These are phyloP conservation scores for Tarenaya hassleriana DNA, from an alignment of 345 rosid species.

Conservation along the genomic window DNA sequence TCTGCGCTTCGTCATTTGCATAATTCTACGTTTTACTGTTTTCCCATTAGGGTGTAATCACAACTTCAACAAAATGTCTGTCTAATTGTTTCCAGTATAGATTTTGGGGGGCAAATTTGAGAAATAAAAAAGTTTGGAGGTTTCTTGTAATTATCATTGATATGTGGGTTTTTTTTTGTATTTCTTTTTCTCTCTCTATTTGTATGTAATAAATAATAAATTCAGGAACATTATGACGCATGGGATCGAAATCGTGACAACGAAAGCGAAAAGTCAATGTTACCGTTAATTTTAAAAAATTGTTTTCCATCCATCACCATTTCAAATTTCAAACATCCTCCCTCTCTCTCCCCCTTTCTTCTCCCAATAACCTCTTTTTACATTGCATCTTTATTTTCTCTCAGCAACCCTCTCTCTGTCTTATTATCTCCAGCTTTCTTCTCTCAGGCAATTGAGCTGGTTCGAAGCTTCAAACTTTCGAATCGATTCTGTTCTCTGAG, in stretches of 20 bases:
- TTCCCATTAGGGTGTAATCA: too few species aligned
- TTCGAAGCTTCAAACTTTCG: not conserved
- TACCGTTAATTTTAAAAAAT: constrained; percentile 24
- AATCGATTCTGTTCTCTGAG: not conserved
- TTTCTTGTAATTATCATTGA: not conserved
- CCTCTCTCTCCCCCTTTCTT: not conserved
- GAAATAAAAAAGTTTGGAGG: not conserved
- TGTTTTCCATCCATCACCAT: constrained; percentile 22
- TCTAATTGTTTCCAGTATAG: not conserved
- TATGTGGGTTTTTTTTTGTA: too few species aligned
- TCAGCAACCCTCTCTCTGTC: not conserved
- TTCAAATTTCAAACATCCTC: constrained; percentile 27
- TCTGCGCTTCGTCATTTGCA: too few species aligned
- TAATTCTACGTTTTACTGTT: too few species aligned
- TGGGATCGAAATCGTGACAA: too few species aligned
- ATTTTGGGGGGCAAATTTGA: constrained; percentile 9
- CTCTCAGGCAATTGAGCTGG: too few species aligned
- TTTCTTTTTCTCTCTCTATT: too few species aligned
- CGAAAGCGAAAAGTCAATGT: constrained; percentile 17
- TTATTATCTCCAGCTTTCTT: too few species aligned
- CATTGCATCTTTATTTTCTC: constrained; percentile 11
- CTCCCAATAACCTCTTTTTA: constrained; percentile 13
- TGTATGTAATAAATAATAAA: too few species aligned
- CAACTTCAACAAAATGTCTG: too few species aligned
- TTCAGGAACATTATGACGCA: not conserved